Conservation (phyloP, 2,329 filamentous ascomycete genomes). For the Aspergillus persii region DNA sequence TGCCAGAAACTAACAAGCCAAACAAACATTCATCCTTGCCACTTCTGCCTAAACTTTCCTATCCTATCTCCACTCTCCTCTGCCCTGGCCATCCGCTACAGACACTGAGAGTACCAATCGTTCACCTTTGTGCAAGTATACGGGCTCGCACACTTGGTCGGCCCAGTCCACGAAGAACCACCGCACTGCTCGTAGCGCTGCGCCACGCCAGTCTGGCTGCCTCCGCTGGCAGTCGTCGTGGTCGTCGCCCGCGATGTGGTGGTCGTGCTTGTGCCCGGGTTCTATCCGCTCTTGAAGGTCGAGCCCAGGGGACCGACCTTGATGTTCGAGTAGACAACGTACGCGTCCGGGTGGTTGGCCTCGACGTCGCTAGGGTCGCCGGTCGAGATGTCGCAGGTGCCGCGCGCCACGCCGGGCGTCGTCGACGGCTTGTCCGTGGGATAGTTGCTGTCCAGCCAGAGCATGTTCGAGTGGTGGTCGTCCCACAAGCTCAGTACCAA, state of each 20-base stretch:
- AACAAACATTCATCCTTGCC: neutral
- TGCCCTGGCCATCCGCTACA: slow-evolving; percentile 17
- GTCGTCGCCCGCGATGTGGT: slow-evolving; percentile 3
- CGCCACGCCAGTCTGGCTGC: slow-evolving; percentile 15
- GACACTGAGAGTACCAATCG: slow-evolving; percentile 40
- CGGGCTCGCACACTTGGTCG: slow-evolving; percentile 32
- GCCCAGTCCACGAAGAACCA: slow-evolving; percentile 33
- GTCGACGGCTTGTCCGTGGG: slow-evolving; percentile 48
- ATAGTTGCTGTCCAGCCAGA: slow-evolving; percentile 70
- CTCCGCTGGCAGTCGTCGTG: slow-evolving; percentile 9
- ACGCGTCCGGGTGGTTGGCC: slow-evolving; percentile 45
- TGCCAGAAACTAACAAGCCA: neutral
- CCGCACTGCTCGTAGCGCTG: slow-evolving; percentile 33
- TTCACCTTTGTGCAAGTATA: slow-evolving; percentile 34
- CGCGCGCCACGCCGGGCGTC: slow-evolving; percentile 52
- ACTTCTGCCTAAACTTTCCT: neutral
- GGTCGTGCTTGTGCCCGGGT: slow-evolving; percentile 2
- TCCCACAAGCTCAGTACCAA: slow-evolving; percentile 63
- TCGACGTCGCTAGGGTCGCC: slow-evolving; percentile 55
- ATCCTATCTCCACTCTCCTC: neutral
- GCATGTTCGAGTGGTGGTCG: slow-evolving; percentile 67
- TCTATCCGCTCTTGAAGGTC: slow-evolving; percentile 39
- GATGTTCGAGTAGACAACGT: slow-evolving; percentile 60
- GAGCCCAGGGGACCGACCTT: slow-evolving; percentile 57
- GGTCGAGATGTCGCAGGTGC: slow-evolving; percentile 53